A percentile compares a stretch with the other conserved stretches of the same genome.
phyloP scores from a whole-genome alignment of 139 green algal genomes.

The Marvania coccoides region DNA sequence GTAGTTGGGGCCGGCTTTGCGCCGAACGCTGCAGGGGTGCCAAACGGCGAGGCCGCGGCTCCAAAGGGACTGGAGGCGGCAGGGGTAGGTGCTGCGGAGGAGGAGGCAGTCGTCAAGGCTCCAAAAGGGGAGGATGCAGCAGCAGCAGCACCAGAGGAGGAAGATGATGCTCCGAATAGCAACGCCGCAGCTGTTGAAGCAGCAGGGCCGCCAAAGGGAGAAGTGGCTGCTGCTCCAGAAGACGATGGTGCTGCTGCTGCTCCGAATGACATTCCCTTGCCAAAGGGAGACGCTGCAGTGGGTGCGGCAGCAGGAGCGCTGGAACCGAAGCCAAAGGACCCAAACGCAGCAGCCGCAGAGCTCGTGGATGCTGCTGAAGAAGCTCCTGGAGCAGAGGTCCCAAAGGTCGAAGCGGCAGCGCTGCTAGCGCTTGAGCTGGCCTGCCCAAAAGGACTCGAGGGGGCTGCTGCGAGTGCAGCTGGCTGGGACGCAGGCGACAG shows the following conservation, averaged over 20 bases:
- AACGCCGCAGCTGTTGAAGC: neutral
- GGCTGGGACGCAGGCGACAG: neutral
- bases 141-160: neutral
- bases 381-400: neutral
- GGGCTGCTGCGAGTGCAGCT: neutral
- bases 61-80: neutral
- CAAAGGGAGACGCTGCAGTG: neutral
- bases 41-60: neutral
- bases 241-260: neutral
- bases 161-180: neutral
- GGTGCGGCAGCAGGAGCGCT: neutral
- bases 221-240: neutral
- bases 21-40: neutral
- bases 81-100: neutral
- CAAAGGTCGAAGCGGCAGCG: neutral
- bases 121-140: conserved; percentile 8
- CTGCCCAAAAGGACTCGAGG: neutral
- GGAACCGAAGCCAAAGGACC: conserved; percentile 8
- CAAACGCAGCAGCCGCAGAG: conserved; percentile 1
- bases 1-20: neutral
- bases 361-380: neutral
- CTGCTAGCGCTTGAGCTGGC: neutral
- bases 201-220: conserved; percentile 1
- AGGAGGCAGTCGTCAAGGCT: neutral
- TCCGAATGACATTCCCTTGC: conserved; percentile 1